phyloP scores from a whole-genome alignment of 2,329 filamentous ascomycete genomes.

The Camillea tinctor region DNA sequence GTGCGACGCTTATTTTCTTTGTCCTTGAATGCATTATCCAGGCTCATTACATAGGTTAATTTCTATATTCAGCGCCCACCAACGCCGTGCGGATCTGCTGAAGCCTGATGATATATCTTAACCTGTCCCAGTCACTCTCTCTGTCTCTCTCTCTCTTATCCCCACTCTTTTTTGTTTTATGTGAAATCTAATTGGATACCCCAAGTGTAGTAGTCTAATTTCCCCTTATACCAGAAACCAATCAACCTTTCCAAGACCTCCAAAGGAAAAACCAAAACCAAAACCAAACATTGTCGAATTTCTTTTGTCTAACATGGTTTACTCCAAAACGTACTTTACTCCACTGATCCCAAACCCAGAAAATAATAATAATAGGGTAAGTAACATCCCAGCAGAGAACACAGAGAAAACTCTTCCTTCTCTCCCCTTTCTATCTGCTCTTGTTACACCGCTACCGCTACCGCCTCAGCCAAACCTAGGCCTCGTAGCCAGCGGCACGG shows the following conservation, averaged over 20 bases:
- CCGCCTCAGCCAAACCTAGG: conserved; percentile 38
- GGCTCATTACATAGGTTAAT: conserved; percentile 22
- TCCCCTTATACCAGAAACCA: not conserved
- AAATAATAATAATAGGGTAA: not conserved
- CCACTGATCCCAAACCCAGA: too few species aligned
- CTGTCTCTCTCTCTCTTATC: too few species aligned
- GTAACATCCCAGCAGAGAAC: not conserved
- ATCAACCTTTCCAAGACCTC: too few species aligned
- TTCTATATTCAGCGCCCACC: conserved; percentile 19
- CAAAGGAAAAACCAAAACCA: too few species aligned
- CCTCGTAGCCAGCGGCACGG: conserved; percentile 51
- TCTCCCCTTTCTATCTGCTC: too few species aligned
- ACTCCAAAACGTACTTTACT: too few species aligned
- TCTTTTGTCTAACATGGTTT: not conserved
- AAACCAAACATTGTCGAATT: not conserved
- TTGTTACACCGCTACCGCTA: not conserved
- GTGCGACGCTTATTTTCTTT: conserved; percentile 17
- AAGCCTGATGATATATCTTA: conserved; percentile 12
- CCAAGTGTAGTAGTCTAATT: not conserved
- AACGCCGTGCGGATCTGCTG: conserved; percentile 9
- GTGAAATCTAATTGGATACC: not conserved
- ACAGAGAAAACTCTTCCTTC: too few species aligned
- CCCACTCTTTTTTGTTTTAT: conserved; percentile 1
- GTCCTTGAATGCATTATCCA: conserved; percentile 12
- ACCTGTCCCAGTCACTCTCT: conserved; percentile 1